phyloP scores from a whole-genome alignment of 768 basidiomycete species.

The Amanita jacksonii region DNA sequence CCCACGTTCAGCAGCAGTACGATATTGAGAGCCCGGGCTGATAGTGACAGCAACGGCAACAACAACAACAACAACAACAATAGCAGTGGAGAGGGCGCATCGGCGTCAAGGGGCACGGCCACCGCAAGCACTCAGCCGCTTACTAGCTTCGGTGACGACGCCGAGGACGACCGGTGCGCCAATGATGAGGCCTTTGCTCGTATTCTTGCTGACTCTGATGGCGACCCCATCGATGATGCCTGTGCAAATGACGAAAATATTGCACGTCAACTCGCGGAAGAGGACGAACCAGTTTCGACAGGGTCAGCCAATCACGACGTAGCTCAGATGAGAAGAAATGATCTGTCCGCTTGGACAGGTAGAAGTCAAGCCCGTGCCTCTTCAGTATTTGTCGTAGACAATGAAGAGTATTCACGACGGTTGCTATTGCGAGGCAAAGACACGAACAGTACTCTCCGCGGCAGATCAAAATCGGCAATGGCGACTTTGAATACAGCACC shows the following conservation, averaged over 20 bases:
- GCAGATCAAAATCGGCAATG: constrained; percentile 3
- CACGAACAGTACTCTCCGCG: background rate
- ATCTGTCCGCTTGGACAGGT: background rate
- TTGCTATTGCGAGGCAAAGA: background rate
- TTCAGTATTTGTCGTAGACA: background rate
- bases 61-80: background rate
- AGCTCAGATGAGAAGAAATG: background rate
- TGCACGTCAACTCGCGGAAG: constrained; percentile 29
- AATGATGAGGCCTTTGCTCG: constrained; percentile 2
- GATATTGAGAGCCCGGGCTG: no score
- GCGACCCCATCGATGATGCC: background rate
- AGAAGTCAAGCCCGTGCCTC: background rate
- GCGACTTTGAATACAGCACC: background rate
- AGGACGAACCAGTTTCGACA: constrained; percentile 19
- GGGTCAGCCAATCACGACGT: background rate
- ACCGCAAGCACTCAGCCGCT: background rate
- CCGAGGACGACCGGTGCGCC: background rate
- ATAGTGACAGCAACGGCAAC: background rate
- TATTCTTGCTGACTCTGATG: background rate
- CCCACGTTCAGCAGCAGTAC: background rate
- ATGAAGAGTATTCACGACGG: background rate
- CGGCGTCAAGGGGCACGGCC: background rate
- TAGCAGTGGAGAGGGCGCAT: background rate
- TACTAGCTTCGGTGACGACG: background rate
- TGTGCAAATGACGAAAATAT: constrained; percentile 3